These are phyloP conservation scores for Eleusine indica DNA, from an alignment of 176 grass and related monocot species.

Conservation along the genomic window DNA sequence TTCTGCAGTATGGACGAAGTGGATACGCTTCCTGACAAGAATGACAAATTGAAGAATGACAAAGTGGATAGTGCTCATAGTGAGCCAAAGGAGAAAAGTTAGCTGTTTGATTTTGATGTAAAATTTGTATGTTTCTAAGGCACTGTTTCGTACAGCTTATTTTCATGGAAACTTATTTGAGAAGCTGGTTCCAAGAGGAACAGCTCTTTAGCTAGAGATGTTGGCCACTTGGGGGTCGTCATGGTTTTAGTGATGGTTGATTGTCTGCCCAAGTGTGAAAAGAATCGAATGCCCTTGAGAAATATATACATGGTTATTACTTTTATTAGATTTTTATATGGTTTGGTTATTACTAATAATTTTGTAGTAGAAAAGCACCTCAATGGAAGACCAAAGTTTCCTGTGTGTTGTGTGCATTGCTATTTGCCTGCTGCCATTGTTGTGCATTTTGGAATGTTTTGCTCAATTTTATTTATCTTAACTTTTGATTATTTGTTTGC, in stretches of 20 bases:
- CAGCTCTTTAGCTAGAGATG: neutral
- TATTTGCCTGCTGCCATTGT: no score
- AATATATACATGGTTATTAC: neutral
- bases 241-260: no score
- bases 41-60: constrained; percentile 5
- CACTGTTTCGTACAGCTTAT: neutral
- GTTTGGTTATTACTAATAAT: neutral
- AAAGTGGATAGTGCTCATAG: constrained; percentile 19
- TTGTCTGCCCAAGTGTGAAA: neutral
- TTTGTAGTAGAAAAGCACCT: neutral
- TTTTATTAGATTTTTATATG: neutral
- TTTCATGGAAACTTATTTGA: neutral
- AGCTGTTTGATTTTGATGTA: constrained; percentile 23
- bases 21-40: constrained; percentile 24
- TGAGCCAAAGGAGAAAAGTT: constrained; percentile 37
- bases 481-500: no score
- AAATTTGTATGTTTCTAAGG: constrained; percentile 24
- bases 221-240: neutral
- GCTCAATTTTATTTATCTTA: no score
- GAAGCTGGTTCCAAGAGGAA: neutral
- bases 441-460: no score
- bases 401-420: neutral
- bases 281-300: neutral
- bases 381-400: neutral
- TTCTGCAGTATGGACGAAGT: constrained; percentile 41